These are phyloP conservation scores for Litsea cubeba DNA, from an alignment of 164 flowering plant genomes.

Conservation along the genomic window DNA sequence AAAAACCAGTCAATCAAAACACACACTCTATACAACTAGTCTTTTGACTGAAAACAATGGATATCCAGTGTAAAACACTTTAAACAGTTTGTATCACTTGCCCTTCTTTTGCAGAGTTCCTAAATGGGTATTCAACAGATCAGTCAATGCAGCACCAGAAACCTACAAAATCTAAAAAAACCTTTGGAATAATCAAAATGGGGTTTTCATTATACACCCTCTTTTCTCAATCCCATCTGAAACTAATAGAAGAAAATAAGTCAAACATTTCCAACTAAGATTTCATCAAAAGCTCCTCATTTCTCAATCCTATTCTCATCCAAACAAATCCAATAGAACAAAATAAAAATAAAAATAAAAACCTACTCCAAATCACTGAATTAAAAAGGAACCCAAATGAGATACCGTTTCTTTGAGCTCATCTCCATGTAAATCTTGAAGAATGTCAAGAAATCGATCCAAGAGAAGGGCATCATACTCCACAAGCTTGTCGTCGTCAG, in stretches of 20 bases:
- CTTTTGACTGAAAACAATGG: too few relatives aligned
- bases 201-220: neutral
- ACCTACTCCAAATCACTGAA: neutral
- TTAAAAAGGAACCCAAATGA: neutral
- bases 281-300: neutral
- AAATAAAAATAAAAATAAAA: too few relatives aligned
- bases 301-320: neutral
- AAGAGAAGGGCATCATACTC: slow-evolving; percentile 88
- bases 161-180: neutral
- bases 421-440: slow-evolving; percentile 87
- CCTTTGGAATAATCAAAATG: neutral
- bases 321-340: neutral
- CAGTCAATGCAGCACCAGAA: neutral
- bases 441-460: slow-evolving; percentile 90
- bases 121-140: too few relatives aligned
- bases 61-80: too few relatives aligned
- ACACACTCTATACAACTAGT: too few relatives aligned
- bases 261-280: neutral
- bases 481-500: slow-evolving; percentile 85
- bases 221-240: neutral
- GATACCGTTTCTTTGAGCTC: slow-evolving; percentile 82
- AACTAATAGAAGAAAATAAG: too few relatives aligned
- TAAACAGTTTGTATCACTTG: too few relatives aligned
- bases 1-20: too few relatives aligned
- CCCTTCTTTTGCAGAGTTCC: too few relatives aligned